Evolutionary conservation across 129 eudicot species (phyloP).

Genomic region (Scalesia atractyloides): DNA sequence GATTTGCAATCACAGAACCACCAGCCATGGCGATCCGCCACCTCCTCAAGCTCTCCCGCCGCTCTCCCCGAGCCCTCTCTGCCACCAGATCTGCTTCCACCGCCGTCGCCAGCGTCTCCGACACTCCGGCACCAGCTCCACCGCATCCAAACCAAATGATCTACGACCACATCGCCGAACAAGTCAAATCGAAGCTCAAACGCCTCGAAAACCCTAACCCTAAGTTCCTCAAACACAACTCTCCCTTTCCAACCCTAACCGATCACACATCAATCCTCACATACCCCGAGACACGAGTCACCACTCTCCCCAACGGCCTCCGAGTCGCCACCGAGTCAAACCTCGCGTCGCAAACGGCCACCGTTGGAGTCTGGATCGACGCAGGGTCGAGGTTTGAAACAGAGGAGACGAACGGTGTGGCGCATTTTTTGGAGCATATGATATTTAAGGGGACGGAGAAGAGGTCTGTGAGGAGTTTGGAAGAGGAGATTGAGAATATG

Average conservation of each 20-base stretch:
- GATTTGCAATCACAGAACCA: conserved; percentile 9
- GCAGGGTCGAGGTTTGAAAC: conserved; percentile 88
- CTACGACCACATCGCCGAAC: conserved; percentile 76
- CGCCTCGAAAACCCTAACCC: conserved; percentile 67
- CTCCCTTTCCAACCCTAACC: conserved; percentile 53
- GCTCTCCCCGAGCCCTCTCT: conserved; percentile 43
- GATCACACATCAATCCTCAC: conserved; percentile 73
- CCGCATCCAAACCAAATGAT: conserved; percentile 72
- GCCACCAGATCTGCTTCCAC: conserved; percentile 35
- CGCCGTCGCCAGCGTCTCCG: conserved; percentile 31
- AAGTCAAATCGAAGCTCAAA: conserved; percentile 59
- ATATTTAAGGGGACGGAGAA: conserved; percentile 78
- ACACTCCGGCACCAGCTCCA: conserved; percentile 40
- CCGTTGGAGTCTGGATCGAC: conserved; percentile 94
- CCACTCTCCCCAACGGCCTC: conserved; percentile 84
- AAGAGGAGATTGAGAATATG: conserved; percentile 95
- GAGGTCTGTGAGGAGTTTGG: conserved; percentile 58
- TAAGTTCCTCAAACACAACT: conserved; percentile 57
- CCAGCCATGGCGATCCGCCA: conserved; percentile 77
- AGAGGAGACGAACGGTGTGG: conserved; percentile 78
- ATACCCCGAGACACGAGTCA: conserved; percentile 68
- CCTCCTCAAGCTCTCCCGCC: conserved; percentile 64
- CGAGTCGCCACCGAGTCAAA: conserved; percentile 91
- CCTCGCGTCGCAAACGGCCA: conserved; percentile 59
- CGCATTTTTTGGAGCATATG: conserved; percentile 87